Percentiles rank a stretch among this genome's conserved stretches.
phyloP scores from a whole-genome alignment of 2,329 filamentous ascomycete genomes.

The Raffaelea ambrosiae region DNA sequence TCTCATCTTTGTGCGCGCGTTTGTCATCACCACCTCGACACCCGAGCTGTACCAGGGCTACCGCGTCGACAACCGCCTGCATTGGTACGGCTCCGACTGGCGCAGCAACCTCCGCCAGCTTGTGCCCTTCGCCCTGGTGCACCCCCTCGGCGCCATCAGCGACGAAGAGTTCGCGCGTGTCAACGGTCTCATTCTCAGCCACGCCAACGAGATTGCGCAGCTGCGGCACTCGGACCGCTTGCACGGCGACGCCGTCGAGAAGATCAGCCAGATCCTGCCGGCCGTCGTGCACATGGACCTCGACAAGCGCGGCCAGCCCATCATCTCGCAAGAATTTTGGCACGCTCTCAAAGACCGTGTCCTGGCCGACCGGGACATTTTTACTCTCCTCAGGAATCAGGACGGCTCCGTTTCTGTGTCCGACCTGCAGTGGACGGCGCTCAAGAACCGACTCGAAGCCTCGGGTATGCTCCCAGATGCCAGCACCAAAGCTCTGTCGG shows the following conservation, averaged over 20 bases:
- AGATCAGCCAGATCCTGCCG: slow-evolving; percentile 44
- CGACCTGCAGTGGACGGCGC: slow-evolving; percentile 37
- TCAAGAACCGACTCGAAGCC: slow-evolving; percentile 31
- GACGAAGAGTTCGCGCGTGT: slow-evolving; percentile 15
- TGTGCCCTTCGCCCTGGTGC: slow-evolving; percentile 13
- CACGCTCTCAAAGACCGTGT: slow-evolving; percentile 51
- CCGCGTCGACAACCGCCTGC: slow-evolving; percentile 14
- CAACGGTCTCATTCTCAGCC: slow-evolving; percentile 16
- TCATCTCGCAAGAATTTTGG: slow-evolving; percentile 57
- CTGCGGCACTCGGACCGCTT: slow-evolving; percentile 22
- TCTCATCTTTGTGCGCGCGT: slow-evolving; percentile 8
- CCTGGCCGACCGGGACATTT: slow-evolving; percentile 34
- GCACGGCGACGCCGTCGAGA: slow-evolving; percentile 29
- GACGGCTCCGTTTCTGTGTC: slow-evolving; percentile 31
- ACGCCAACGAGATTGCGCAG: slow-evolving; percentile 16
- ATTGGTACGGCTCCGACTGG: slow-evolving; percentile 16
- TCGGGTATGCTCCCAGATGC: slow-evolving; percentile 17
- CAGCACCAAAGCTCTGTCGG: slow-evolving; percentile 18
- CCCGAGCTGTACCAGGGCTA: slow-evolving; percentile 13
- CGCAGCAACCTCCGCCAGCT: slow-evolving; percentile 15
- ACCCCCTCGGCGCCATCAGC: slow-evolving; percentile 14
- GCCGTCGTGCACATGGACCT: slow-evolving; percentile 46
- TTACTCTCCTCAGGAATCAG: slow-evolving; percentile 34
- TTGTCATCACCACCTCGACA: slow-evolving; percentile 11
- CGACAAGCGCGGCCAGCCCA: slow-evolving; percentile 39